Conservation (phyloP, 2,329 filamentous ascomycete genomes). For the Trichoderma guizhouense region DNA sequence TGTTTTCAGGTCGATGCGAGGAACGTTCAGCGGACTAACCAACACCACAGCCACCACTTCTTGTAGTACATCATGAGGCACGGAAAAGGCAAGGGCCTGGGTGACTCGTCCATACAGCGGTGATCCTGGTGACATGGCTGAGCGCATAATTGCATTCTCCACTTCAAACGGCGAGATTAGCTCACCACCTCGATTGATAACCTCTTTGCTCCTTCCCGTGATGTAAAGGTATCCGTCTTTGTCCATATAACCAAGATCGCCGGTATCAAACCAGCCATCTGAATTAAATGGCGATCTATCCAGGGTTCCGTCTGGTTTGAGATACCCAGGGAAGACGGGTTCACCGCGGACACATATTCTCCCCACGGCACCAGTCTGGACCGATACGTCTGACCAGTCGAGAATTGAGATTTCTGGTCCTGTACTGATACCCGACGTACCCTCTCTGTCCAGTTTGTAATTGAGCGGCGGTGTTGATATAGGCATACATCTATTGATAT, state of each 20-base stretch:
- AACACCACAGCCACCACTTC: constrained; percentile 54
- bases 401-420: constrained; percentile 52
- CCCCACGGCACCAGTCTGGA: constrained; percentile 38
- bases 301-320: constrained; percentile 40
- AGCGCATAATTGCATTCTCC: constrained; percentile 53
- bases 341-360: constrained; percentile 50
- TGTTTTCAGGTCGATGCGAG: constrained; percentile 45
- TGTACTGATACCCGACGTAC: constrained; percentile 50
- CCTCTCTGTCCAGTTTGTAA: constrained; percentile 49
- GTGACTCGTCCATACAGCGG: constrained; percentile 45
- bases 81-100: constrained; percentile 53
- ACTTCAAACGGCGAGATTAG: constrained; percentile 58
- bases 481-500: constrained; percentile 46
- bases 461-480: constrained; percentile 53
- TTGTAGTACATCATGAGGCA: constrained; percentile 50
- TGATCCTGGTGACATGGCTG: constrained; percentile 40
- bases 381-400: constrained; percentile 36
- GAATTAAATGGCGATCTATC: constrained; percentile 46
- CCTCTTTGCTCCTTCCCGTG: constrained; percentile 54
- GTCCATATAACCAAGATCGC: constrained; percentile 53
- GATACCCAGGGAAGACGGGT: constrained; percentile 50
- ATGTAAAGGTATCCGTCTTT: constrained; percentile 50
- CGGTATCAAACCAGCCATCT: constrained; percentile 53
- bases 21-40: constrained; percentile 43
- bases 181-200: constrained; percentile 57